Evolutionary conservation across 495 filamentous ascomycete genomes (phyloP).

Genomic region (Penicillium maclennaniae): DNA sequence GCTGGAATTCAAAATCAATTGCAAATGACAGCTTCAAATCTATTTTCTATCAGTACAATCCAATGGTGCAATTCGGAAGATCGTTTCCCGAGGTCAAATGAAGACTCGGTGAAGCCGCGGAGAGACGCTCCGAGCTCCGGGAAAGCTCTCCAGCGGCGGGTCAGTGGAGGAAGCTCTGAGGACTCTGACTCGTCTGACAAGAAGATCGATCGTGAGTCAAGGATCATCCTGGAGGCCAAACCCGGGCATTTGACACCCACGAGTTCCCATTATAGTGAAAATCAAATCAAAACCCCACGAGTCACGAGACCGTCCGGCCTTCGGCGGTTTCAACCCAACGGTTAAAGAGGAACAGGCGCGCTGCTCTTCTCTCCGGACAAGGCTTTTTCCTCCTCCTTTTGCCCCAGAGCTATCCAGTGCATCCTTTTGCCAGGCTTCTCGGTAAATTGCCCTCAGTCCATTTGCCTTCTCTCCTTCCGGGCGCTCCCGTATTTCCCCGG

Average conservation of each 20-base stretch:
- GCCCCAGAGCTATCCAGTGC: constrained; percentile 1
- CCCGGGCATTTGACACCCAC: background rate
- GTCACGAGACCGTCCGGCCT: constrained; percentile 36
- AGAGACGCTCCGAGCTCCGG: constrained; percentile 25
- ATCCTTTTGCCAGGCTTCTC: constrained; percentile 1
- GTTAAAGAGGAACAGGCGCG: constrained; percentile 9
- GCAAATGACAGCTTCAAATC: background rate
- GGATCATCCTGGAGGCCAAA: background rate
- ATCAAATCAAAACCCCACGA: background rate
- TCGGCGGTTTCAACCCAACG: constrained; percentile 32
- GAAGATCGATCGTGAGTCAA: background rate
- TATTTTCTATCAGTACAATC: background rate
- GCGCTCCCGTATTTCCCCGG: constrained; percentile 30
- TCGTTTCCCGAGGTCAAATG: constrained; percentile 10
- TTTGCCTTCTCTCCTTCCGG: constrained; percentile 10
- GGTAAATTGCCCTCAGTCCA: constrained; percentile 18
- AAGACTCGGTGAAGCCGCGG: constrained; percentile 18
- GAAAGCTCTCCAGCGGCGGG: constrained; percentile 15
- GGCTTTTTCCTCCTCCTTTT: constrained; percentile 30
- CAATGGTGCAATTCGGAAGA: constrained; percentile 19
- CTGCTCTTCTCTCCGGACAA: constrained; percentile 22
- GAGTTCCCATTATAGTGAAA: background rate
- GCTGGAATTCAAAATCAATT: background rate
- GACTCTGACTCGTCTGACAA: constrained; percentile 4
- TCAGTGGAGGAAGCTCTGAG: constrained; percentile 9